Evolutionary conservation across 2,329 filamentous ascomycete species (phyloP), one percentile per base, ranked within the genome.

Genomic region (Ceratocystiopsis minuta): DNA sequence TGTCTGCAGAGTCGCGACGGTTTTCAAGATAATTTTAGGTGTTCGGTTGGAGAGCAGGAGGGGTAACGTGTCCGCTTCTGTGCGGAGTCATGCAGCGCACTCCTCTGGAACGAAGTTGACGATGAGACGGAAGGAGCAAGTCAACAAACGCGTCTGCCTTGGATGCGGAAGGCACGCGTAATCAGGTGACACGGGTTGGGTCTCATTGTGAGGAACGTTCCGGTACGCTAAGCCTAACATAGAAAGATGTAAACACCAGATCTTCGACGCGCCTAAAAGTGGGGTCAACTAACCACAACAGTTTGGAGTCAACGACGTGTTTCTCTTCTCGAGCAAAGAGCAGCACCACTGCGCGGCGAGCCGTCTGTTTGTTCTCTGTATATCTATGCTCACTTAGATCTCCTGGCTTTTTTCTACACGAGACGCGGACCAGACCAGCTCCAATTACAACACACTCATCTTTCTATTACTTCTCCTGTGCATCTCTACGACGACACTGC

Each of bases 191-290:
- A 36, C 34, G 32, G 40, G 14, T 38, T 31, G 15, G 20, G 6
- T 10, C 24, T 15, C 35, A 34, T 18, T 28, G 15, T 9, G 24
- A 39, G 37, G 37, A 6, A 16, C 32, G 13, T 33, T 31, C 4
- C 4, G 15, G n/a, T n/a, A n/a, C 36, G 40, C 46, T 48, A 48
- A 38, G 7, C 46, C 36, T 1, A 6, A 40, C 45, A 37, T 6
- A 37, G 49, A 38, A 45, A 36, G 35, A 50, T 49, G 49, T 51
- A 51, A 51, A 51, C 49, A 51, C 28, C 40, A 28, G 4, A 28
- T 28, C 38, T 7, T 15, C 20, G 46, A 49, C 49, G 49, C 48
- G 46, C 45, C 37, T 38, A 38, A 42, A 45, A 39, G 43, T 42
- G 43, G 43, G n/a, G 38, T 39, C 45, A 13, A 10, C 24, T 28